Percentiles rank a stretch among this genome's conserved stretches.
phyloP scores from a whole-genome alignment of 1,139 yeast species.

The Geotrichum histeridarum region DNA sequence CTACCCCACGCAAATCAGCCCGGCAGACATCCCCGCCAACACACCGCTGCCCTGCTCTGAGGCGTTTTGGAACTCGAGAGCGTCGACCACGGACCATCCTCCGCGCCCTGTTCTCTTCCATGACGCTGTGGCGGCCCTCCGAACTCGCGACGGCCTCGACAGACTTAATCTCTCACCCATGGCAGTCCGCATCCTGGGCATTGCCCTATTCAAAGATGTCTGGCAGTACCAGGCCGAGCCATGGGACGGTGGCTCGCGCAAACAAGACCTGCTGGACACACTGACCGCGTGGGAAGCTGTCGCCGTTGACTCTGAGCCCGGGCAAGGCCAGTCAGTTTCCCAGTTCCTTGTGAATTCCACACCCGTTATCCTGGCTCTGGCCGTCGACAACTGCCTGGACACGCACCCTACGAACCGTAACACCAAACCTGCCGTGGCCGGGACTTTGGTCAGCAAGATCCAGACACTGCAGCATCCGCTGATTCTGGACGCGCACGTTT shows the following conservation, averaged over 20 bases:
- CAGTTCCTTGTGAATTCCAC: conserved; percentile 13
- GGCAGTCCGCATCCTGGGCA: conserved; percentile 15
- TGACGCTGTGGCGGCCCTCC: not conserved
- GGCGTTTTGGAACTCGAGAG: conserved; percentile 29
- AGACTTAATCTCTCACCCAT: conserved; percentile 15
- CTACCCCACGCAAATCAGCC: conserved; percentile 24
- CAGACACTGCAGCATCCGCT: conserved; percentile 28
- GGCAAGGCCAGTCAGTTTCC: conserved; percentile 28
- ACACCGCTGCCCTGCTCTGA: conserved; percentile 35
- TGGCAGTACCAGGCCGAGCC: conserved; percentile 11
- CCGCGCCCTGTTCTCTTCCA: not conserved
- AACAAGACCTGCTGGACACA: not conserved
- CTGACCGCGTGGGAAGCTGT: conserved; percentile 20
- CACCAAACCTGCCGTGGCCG: no score
- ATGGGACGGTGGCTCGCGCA: not conserved
- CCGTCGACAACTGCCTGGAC: conserved; percentile 1
- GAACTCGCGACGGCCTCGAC: not conserved
- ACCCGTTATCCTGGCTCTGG: conserved; percentile 6
- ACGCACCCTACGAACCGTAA: not conserved
- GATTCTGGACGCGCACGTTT: conserved; percentile 23
- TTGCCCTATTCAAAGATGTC: conserved; percentile 10
- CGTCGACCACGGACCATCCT: not conserved
- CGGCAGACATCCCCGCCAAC: conserved; percentile 8
- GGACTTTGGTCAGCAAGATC: conserved; percentile 20
- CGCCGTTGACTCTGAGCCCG: conserved; percentile 27